These are phyloP conservation scores for Periglandula ipomoeae DNA, from an alignment of 2,329 filamentous ascomycete species.

Conservation along the genomic window DNA sequence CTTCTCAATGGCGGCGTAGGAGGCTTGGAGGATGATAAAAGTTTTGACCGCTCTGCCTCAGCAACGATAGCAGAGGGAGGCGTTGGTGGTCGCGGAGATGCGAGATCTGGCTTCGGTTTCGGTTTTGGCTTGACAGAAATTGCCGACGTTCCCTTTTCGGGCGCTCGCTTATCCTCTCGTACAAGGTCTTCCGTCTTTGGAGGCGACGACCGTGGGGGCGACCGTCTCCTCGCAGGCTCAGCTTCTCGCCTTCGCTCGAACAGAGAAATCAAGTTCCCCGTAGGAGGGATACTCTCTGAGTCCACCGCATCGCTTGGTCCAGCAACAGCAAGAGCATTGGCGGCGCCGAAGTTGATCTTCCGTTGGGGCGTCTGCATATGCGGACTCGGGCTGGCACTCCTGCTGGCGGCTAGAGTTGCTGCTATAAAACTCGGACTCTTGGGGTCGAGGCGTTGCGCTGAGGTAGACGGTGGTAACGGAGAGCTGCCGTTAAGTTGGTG, in stretches of 20 bases:
- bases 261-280: slow-evolving; percentile 56
- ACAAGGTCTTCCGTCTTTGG: background rate
- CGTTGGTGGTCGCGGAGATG: background rate
- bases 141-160: background rate
- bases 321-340: slow-evolving; percentile 16
- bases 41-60: background rate
- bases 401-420: slow-evolving; percentile 50
- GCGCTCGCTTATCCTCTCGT: background rate
- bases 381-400: slow-evolving; percentile 33
- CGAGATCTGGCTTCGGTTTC: background rate
- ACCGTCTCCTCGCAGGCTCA: slow-evolving; percentile 25
- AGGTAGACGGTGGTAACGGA: background rate
- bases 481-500: slow-evolving; percentile 15
- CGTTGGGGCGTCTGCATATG: slow-evolving; percentile 15
- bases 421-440: slow-evolving; percentile 47
- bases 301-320: slow-evolving; percentile 27
- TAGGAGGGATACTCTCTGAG: slow-evolving; percentile 50
- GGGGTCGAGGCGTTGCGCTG: slow-evolving; percentile 20
- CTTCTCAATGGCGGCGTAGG: slow-evolving; percentile 3
- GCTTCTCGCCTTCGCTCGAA: slow-evolving; percentile 46
- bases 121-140: background rate
- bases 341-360: slow-evolving; percentile 20
- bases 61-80: background rate
- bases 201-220: slow-evolving; percentile 6
- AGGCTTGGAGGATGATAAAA: background rate